phyloP scores from a whole-genome alignment of 768 basidiomycete species.

The Mycena polygramma region DNA sequence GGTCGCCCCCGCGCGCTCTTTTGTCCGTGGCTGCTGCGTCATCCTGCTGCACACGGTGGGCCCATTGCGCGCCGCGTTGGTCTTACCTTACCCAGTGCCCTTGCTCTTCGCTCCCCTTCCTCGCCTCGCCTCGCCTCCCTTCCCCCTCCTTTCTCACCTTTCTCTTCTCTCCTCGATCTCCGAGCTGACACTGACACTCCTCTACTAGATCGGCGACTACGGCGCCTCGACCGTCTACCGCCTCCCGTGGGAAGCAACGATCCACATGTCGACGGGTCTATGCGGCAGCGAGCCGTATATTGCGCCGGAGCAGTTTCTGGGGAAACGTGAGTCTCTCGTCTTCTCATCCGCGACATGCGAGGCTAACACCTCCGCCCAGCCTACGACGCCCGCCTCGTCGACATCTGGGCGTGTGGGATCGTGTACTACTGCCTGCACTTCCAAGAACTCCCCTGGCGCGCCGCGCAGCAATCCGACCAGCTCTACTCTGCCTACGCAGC shows the following conservation, averaged over 20 bases:
- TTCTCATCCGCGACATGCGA: too few species aligned
- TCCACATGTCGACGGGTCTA: conserved; percentile 96
- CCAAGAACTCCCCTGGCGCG: conserved; percentile 98
- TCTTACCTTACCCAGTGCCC: too few species aligned
- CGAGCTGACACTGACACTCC: too few species aligned
- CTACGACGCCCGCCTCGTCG: conserved; percentile 96
- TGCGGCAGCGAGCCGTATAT: conserved; percentile 99
- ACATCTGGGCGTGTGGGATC: conserved; percentile 97
- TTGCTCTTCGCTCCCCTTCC: too few species aligned
- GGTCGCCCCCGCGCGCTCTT: too few species aligned
- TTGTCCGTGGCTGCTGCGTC: too few species aligned
- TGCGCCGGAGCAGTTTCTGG: conserved; percentile 96
- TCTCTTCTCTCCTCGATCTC: too few species aligned
- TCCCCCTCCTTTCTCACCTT: too few species aligned
- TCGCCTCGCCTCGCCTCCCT: too few species aligned
- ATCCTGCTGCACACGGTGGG: too few species aligned
- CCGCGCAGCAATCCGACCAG: conserved; percentile 85
- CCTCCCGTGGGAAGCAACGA: conserved; percentile 96
- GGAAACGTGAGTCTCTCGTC: conserved; percentile 83
- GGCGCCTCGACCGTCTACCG: conserved; percentile 99
- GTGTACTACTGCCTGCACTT: conserved; percentile 99
- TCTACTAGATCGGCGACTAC: conserved; percentile 91
- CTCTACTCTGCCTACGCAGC: conserved; percentile 84
- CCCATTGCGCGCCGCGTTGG: too few species aligned
- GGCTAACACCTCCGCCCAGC: conserved; percentile 63